phyloP scores from a whole-genome alignment of 805 yeast genomes.

The Pichia scutulata region DNA sequence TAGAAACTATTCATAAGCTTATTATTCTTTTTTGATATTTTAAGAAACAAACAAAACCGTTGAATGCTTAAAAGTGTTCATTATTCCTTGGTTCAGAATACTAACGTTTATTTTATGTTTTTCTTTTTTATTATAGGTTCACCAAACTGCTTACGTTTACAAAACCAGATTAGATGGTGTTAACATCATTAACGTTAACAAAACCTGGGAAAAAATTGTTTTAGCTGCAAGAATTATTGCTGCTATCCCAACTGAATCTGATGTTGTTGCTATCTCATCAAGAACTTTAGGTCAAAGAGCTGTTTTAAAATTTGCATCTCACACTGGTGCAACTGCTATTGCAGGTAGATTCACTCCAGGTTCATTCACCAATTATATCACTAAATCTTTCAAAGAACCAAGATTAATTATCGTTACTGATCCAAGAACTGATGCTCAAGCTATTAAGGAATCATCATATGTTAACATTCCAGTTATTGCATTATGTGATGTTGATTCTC shows the following conservation, averaged over 20 bases:
- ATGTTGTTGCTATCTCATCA: slow-evolving; percentile 97
- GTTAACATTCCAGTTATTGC: slow-evolving; percentile 99
- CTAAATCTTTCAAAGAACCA: slow-evolving; percentile 99
- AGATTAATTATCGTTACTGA: slow-evolving; percentile 98
- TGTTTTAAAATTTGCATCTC: slow-evolving; percentile 97
- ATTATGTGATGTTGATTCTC: slow-evolving; percentile 96
- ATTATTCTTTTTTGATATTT: too few species aligned
- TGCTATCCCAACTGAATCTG: slow-evolving; percentile 97
- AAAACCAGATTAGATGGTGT: slow-evolving; percentile 99
- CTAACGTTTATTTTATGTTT: slow-evolving; percentile 10
- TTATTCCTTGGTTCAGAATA: background rate
- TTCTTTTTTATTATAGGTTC: slow-evolving; percentile 47
- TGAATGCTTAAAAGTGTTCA: background rate
- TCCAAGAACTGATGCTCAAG: slow-evolving; percentile 99
- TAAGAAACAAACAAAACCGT: background rate
- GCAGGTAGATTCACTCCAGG: slow-evolving; percentile 99
- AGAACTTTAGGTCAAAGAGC: slow-evolving; percentile 99
- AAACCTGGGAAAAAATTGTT: slow-evolving; percentile 99
- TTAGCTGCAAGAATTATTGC: slow-evolving; percentile 99
- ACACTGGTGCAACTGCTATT: slow-evolving; percentile 99
- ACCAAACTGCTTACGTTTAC: slow-evolving; percentile 95
- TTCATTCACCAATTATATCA: slow-evolving; percentile 99
- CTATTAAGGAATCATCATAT: slow-evolving; percentile 99
- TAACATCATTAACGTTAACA: slow-evolving; percentile 94
- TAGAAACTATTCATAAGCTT: too few species aligned